Evolutionary conservation across 2,329 filamentous ascomycete genomes (phyloP).

Genomic region (Colletotrichum shisoi): DNA sequence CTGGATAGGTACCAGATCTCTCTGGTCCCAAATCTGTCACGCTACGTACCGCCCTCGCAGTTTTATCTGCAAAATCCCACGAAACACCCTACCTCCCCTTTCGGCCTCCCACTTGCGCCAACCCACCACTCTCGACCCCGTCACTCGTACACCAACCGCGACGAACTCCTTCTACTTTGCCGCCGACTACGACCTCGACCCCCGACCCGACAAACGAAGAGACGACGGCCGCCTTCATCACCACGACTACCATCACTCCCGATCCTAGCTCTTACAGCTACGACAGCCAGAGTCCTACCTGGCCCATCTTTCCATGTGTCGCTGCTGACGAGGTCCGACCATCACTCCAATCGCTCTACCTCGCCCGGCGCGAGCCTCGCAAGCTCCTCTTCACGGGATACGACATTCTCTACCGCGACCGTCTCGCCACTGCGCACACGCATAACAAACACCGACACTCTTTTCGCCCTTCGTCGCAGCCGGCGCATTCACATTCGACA

Average conservation of each 20-base stretch:
- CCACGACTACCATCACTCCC: conserved; percentile 13
- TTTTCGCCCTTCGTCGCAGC: conserved; percentile 23
- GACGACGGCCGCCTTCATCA: conserved; percentile 3
- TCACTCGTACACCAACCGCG: conserved; percentile 9
- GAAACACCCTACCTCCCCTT: conserved; percentile 36
- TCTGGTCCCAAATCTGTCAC: conserved; percentile 9
- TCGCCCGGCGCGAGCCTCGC: conserved; percentile 44
- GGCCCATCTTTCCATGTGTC: conserved; percentile 34
- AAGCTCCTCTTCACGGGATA: conserved; percentile 32
- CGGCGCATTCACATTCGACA: conserved; percentile 36
- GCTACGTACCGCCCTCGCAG: conserved; percentile 33
- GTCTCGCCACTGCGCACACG: conserved; percentile 27
- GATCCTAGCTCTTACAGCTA: conserved; percentile 1
- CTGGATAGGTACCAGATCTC: conserved; percentile 18
- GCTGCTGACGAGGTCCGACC: conserved; percentile 36
- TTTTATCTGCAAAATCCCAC: conserved; percentile 37
- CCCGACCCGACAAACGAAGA: conserved; percentile 20
- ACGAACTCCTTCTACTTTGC: conserved; percentile 29
- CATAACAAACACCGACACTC: conserved; percentile 26
- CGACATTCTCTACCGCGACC: conserved; percentile 30
- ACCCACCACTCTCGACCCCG: conserved; percentile 24
- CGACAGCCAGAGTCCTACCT: conserved; percentile 22
- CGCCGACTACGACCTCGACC: neutral
- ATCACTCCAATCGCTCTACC: conserved; percentile 23
- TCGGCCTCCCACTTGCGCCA: conserved; percentile 31